Evolutionary conservation across 352 stramenopile genomes (phyloP).

Genomic region (Phytophthora melonis): DNA sequence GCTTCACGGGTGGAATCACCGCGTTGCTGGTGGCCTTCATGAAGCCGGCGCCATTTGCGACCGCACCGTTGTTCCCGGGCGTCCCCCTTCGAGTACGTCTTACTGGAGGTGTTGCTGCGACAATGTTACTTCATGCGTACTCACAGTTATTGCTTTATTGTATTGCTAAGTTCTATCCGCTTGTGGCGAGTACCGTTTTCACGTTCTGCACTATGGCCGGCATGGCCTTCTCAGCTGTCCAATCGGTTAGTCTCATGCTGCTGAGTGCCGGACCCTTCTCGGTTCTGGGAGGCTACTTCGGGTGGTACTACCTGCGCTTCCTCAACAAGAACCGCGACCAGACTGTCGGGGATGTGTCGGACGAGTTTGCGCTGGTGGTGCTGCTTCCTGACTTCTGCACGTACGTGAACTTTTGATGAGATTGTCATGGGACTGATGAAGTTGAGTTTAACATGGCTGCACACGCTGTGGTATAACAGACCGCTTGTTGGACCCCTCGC

Average conservation of each 20-base stretch:
- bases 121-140: not conserved
- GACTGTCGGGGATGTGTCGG: conserved; percentile 76
- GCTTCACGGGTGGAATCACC: conserved; percentile 81
- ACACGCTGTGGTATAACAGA: conserved; percentile 33
- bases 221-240: conserved; percentile 41
- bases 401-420: conserved; percentile 44
- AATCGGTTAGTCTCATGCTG: conserved; percentile 56
- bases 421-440: not conserved
- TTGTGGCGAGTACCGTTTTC: conserved; percentile 63
- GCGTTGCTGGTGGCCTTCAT: conserved; percentile 85
- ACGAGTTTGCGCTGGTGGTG: conserved; percentile 79
- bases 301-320: conserved; percentile 90
- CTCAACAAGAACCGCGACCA: conserved; percentile 81
- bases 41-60: conserved; percentile 74
- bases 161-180: conserved; percentile 72
- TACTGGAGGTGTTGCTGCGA: not conserved
- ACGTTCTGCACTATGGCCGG: conserved; percentile 56
- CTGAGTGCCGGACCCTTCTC: conserved; percentile 81
- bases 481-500: conserved; percentile 67
- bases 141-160: not conserved
- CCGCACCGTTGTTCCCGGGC: conserved; percentile 58
- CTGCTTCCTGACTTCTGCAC: conserved; percentile 75
- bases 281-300: conserved; percentile 78
- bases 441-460: not conserved
- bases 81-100: conserved; percentile 71